Conservation (phyloP, 2,329 filamentous ascomycete genomes). For the Fusarium marasasianum region DNA sequence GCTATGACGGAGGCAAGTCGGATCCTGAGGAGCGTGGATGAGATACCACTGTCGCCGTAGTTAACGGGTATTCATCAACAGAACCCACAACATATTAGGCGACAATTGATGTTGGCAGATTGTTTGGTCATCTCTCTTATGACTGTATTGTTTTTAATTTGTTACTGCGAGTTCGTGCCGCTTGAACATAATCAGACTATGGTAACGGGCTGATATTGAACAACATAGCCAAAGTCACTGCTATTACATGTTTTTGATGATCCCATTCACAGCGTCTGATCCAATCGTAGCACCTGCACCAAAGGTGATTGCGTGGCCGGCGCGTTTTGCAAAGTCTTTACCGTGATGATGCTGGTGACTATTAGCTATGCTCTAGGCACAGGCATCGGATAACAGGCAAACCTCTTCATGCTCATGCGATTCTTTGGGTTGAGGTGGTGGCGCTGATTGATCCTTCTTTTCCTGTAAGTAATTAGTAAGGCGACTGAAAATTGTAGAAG, state of each 20-base stretch:
- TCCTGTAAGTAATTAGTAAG: neutral
- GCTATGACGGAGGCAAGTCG: conserved; percentile 8
- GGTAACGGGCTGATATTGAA: accelerated
- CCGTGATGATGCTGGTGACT: neutral
- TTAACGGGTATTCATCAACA: accelerated
- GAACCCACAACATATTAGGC: accelerated
- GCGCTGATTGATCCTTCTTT: neutral
- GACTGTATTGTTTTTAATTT: accelerated
- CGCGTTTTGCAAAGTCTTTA: neutral
- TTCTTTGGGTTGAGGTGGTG: neutral
- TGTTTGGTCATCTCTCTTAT: accelerated
- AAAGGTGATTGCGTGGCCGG: neutral
- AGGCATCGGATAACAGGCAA: too few species aligned
- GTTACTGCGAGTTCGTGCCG: accelerated
- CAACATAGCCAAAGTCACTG: accelerated
- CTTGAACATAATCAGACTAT: accelerated
- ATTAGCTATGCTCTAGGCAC: accelerated
- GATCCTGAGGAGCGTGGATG: conserved; percentile 16
- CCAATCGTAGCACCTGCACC: neutral
- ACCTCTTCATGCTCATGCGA: neutral
- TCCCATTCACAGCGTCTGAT: neutral
- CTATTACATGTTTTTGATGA: neutral
- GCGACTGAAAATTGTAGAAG: accelerated
- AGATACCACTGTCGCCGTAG: neutral
- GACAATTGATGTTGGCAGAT: too few species aligned